Conservation (phyloP, 805 yeast genomes). For the Jamesozyma lodderae region DNA sequence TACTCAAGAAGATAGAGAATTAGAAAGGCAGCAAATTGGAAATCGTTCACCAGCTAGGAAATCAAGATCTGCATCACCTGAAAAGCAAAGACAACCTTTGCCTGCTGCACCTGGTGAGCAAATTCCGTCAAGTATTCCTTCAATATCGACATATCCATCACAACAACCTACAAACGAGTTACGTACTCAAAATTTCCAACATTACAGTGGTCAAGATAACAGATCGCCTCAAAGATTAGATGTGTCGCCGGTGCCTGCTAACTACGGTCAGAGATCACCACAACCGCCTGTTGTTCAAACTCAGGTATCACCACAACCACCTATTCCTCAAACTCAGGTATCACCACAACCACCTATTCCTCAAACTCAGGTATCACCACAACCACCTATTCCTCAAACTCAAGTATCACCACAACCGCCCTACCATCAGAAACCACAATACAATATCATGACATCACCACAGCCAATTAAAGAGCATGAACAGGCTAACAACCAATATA, state of each 20-base stretch:
- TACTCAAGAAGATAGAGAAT: no score
- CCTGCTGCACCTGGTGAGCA: neutral
- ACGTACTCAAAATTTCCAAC: no score
- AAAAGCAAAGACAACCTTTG: neutral
- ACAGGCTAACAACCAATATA: neutral
- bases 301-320: neutral
- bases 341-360: neutral
- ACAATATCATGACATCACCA: no score
- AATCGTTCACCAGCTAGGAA: neutral
- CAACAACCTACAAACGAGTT: no score
- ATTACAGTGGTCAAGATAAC: no score
- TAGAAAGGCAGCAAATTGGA: neutral
- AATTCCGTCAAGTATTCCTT: no score
- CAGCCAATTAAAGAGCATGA: neutral
- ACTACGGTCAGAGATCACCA: neutral
- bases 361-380: neutral
- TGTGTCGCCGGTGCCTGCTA: no score
- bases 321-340: neutral
- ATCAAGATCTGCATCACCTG: slow-evolving; percentile 1
- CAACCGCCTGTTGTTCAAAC: no score
- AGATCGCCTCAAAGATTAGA: no score
- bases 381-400: neutral
- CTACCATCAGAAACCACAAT: neutral
- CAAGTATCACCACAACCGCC: neutral
- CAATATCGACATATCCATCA: no score